Evolutionary conservation across 306 rosid genomes (phyloP).

Genomic region (Sicyos edulis): DNA sequence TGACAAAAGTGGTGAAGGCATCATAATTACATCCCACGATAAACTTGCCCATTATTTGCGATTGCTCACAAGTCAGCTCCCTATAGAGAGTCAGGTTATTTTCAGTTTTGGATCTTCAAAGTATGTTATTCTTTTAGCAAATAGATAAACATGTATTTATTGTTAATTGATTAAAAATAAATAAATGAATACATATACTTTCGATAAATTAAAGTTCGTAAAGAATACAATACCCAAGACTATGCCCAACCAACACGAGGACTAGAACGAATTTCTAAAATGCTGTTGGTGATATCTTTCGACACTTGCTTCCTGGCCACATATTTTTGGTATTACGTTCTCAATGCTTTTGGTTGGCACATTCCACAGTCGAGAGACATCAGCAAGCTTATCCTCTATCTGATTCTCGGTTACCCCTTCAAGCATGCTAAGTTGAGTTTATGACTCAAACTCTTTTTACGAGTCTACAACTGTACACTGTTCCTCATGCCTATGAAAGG

Average conservation of each 20-base stretch:
- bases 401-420: too few species aligned
- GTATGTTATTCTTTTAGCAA: constrained; percentile 7
- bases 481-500: too few species aligned
- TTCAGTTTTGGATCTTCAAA: not conserved
- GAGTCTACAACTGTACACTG: too few species aligned
- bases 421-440: too few species aligned
- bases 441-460: too few species aligned
- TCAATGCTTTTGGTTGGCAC: too few species aligned
- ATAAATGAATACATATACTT: not conserved
- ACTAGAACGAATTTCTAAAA: not conserved
- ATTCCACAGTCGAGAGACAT: too few species aligned
- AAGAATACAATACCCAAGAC: not conserved
- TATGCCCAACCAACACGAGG: not conserved
- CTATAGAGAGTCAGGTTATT: constrained; percentile 86
- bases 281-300: too few species aligned
- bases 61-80: constrained; percentile 85
- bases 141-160: not conserved
- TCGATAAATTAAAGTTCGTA: not conserved
- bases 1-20: constrained; percentile 97
- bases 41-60: constrained; percentile 85
- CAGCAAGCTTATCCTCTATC: too few species aligned
- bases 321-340: too few species aligned
- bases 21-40: constrained; percentile 90
- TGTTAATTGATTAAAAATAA: too few species aligned
- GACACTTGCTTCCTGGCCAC: too few species aligned